Evolutionary conservation across 169 alveolate species (phyloP).

Genomic region (Plasmodium falciparum): DNA sequence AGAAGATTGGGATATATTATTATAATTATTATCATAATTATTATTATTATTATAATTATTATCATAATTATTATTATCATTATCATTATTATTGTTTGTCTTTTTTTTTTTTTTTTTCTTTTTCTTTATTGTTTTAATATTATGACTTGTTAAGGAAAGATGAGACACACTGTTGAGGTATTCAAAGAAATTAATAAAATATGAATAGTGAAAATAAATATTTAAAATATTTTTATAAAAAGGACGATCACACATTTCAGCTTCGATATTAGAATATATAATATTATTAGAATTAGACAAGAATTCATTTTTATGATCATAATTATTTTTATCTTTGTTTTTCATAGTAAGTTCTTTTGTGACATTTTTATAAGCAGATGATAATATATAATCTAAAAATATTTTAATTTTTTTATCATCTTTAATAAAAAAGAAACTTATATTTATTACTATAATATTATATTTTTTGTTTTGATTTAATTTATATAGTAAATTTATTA

Average conservation of each 20-base stretch:
- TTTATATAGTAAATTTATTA: slow-evolving; percentile 14
- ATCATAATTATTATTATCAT: no score
- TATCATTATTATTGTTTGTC: background rate
- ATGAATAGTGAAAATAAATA: slow-evolving; percentile 45
- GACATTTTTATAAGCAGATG: background rate
- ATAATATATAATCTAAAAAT: slow-evolving; percentile 1
- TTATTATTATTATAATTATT: no score
- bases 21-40: no score
- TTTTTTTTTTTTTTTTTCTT: background rate
- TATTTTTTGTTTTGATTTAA: slow-evolving; percentile 42
- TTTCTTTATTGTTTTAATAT: background rate
- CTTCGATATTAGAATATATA: background rate
- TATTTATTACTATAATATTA: slow-evolving; percentile 18
- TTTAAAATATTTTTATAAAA: slow-evolving; percentile 32
- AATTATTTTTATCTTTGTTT: background rate
- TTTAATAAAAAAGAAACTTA: slow-evolving; percentile 32
- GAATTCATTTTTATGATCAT: slow-evolving; percentile 6
- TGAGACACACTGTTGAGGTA: background rate
- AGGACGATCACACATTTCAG: slow-evolving; percentile 30
- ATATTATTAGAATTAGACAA: background rate
- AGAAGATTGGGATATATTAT: no score
- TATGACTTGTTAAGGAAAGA: background rate
- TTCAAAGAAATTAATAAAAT: slow-evolving; percentile 36
- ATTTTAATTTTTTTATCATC: slow-evolving; percentile 39
- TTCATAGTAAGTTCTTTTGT: background rate